These are phyloP conservation scores for Tilletia setariae DNA, from an alignment of 1,284 basidiomycete genomes.

Conservation along the genomic window DNA sequence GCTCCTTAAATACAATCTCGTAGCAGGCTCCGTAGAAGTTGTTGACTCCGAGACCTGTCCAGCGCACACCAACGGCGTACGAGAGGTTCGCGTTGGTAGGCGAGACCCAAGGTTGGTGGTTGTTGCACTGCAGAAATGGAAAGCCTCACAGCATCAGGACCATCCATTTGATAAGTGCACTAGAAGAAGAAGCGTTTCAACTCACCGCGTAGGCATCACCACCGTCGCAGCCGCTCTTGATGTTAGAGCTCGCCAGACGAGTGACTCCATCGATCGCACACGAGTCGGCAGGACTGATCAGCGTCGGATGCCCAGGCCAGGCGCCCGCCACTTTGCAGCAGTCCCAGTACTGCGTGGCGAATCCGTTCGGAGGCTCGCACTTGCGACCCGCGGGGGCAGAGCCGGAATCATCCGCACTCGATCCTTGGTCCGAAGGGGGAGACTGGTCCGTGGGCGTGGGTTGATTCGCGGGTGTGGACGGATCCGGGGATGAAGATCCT, in stretches of 20 bases:
- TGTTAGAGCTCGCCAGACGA: not conserved
- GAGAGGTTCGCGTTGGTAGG: not conserved
- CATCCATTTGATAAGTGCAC: not conserved
- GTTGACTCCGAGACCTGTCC: not conserved
- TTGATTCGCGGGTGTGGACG: no score
- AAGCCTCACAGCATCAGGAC: not conserved
- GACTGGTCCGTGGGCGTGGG: no score
- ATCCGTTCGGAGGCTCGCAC: no score
- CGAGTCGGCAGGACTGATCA: not conserved
- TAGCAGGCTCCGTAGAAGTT: not conserved
- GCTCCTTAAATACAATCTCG: not conserved
- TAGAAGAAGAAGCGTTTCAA: not conserved
- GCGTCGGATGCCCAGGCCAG: not conserved
- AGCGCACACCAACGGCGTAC: not conserved
- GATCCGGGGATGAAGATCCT: no score
- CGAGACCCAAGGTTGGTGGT: not conserved
- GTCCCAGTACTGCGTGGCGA: no score
- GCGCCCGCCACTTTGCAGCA: slow-evolving; percentile 1
- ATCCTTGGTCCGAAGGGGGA: no score
- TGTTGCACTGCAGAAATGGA: not conserved
- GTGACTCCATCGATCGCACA: not conserved
- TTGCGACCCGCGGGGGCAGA: no score
- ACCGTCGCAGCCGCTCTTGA: not conserved
- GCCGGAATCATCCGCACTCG: no score
- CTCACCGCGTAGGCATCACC: not conserved